Base-by-base conservation (phyloP, 192 early-diverging fungal species). In the Geosiphon pyriformis region DNA sequence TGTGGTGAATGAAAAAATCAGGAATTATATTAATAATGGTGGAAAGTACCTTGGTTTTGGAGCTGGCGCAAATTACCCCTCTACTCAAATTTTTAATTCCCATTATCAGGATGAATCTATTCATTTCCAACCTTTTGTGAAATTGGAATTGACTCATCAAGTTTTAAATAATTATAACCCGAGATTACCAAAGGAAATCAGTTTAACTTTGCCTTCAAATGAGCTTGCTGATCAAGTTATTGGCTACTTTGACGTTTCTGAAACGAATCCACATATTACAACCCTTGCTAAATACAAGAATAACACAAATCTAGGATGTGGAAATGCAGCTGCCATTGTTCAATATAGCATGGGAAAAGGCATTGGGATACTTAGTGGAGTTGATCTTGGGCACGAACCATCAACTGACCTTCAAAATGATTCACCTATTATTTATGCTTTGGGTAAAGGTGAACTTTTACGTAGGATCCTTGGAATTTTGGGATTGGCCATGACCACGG, bases 11-110 rank as follows among this genome's bases (percentile, higher is more conserved):
- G 68, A 52, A 2, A 81, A 81, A 6, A 90, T 97, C 59, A 65
- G 62, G 1, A 67, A 74, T 17, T 94, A 83, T 78, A 88, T 95
- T 11, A 52, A 73, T 20, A 61, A 57, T 20, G 95, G 94, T 51
- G 97, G 97, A 1, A 76, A 81, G 23, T 99, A 93, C 74, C 76
- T 94, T 56, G 97, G 97, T 0, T 86, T 99, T 7, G 96, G 97
- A 59, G 93, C 92, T 0, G 97, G 95, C 22, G 83, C 79, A 22
- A 4, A 4, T 7, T 88, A 84, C 1, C 95, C 96, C 74, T 97
- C 91, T 72, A 91, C 80, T 4, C 78, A 80, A 29, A 72, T 70
- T 4, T 70, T 74, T 18, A 85, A 92, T 26, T 87, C 89, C 70
- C 96, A 98, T 78, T 90, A 96, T 75, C 71, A 76, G 0, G 87